phyloP scores from a whole-genome alignment of 2,329 filamentous ascomycete species.

The Aspergillus chevalieri region DNA sequence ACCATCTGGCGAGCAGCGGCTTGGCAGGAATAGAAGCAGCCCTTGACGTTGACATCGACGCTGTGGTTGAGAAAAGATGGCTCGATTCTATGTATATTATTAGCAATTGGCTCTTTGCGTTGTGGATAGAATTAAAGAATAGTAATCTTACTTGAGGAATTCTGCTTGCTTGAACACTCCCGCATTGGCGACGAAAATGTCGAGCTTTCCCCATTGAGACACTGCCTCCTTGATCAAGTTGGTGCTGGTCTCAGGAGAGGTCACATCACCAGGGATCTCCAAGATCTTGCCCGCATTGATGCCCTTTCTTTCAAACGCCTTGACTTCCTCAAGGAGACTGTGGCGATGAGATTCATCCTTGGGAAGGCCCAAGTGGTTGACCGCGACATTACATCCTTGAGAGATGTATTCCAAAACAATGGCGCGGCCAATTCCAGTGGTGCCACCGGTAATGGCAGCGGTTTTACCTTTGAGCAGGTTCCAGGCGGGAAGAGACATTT shows the following conservation, averaged over 20 bases:
- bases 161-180: slow-evolving; percentile 67
- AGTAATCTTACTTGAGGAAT: slow-evolving; percentile 55
- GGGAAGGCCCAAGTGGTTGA: slow-evolving; percentile 23
- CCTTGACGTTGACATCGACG: slow-evolving; percentile 19
- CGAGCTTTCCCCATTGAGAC: slow-evolving; percentile 20
- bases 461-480: slow-evolving; percentile 15
- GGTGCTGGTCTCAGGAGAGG: slow-evolving; percentile 61
- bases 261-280: slow-evolving; percentile 66
- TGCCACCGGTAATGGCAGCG: slow-evolving; percentile 13
- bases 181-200: slow-evolving; percentile 28
- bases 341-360: slow-evolving; percentile 18
- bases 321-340: slow-evolving; percentile 17
- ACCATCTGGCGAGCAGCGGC: slow-evolving; percentile 25
- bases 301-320: slow-evolving; percentile 5
- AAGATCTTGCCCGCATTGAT: slow-evolving; percentile 30
- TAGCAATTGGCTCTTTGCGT: too few species aligned
- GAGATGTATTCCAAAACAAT: slow-evolving; percentile 15
- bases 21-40: slow-evolving; percentile 23
- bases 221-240: slow-evolving; percentile 51
- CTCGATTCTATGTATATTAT: slow-evolving; percentile 54
- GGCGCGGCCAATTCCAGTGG: slow-evolving; percentile 14
- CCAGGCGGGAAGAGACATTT: slow-evolving; percentile 18
- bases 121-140: slow-evolving; percentile 34
- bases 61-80: slow-evolving; percentile 51
- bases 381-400: slow-evolving; percentile 24